phyloP scores from a whole-genome alignment of 1,284 basidiomycete genomes.

The Sanghuangporus weigelae region DNA sequence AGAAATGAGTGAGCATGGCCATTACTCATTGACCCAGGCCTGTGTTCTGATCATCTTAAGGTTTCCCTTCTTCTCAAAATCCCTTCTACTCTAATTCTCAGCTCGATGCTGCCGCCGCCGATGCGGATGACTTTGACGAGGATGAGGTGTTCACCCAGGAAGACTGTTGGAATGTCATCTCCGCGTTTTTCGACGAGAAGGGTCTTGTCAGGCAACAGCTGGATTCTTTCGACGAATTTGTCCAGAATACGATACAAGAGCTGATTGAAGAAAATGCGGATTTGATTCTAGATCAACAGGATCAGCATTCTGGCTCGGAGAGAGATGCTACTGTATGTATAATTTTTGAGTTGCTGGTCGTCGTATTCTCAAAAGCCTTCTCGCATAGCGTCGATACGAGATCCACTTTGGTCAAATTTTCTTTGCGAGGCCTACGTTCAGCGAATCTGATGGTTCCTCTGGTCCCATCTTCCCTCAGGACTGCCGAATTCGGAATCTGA shows the following conservation, averaged over 20 bases:
- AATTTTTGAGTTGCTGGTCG: neutral
- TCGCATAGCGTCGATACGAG: slow-evolving; percentile 83
- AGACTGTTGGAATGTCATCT: slow-evolving; percentile 94
- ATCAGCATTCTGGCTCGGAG: slow-evolving; percentile 88
- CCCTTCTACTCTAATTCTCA: slow-evolving; percentile 4
- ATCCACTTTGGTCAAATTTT: slow-evolving; percentile 98
- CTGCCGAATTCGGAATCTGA: slow-evolving; percentile 89
- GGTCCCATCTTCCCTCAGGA: slow-evolving; percentile 97
- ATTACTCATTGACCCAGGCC: neutral
- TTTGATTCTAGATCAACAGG: slow-evolving; percentile 92
- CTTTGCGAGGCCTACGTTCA: slow-evolving; percentile 90
- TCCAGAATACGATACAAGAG: slow-evolving; percentile 99
- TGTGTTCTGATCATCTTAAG: slow-evolving; percentile 5
- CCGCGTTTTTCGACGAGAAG: slow-evolving; percentile 95
- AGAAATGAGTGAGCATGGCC: slow-evolving; percentile 7
- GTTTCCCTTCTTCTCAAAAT: slow-evolving; percentile 9
- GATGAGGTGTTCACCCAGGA: slow-evolving; percentile 85
- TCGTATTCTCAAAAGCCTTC: neutral
- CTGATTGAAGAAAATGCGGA: slow-evolving; percentile 94
- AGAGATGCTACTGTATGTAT: slow-evolving; percentile 53
- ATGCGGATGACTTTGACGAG: slow-evolving; percentile 49
- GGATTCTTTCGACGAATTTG: slow-evolving; percentile 98
- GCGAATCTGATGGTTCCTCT: slow-evolving; percentile 93
- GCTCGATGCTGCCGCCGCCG: slow-evolving; percentile 50
- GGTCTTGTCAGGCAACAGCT: slow-evolving; percentile 97